Base-by-base conservation (phyloP, 2,329 filamentous ascomycete genomes). In the Phaeosphaeria sp. region DNA sequence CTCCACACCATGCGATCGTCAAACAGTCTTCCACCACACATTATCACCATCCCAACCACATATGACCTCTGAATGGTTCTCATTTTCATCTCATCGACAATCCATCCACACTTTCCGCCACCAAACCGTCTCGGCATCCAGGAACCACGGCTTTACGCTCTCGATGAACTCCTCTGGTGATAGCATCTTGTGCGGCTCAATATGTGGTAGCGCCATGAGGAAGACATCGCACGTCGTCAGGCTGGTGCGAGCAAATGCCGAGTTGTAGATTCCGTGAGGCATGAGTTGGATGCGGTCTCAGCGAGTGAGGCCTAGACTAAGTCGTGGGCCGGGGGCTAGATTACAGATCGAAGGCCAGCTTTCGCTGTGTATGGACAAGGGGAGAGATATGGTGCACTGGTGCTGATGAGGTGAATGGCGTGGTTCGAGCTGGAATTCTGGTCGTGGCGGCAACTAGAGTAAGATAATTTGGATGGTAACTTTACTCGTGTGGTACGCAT, bases 71-170 rank as follows among this genome's bases (percentile, higher is more conserved):
- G n/a, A n/a, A 27, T 27, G 25, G 5, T 5, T 27, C 4, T 5
- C 4, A 27, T 9, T 27, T n/a, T 23, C 1, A 4, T 7, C 50
- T 93, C 92, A 57, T 91, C 91, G 58, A 89, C 61, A 56, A 18
- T 60, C 64, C 54, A 70, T 59, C 33, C 59, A 60, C 30, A 74
- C 70, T 53, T 64, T 67, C 46, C 73, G 56, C 65, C 65, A 74
- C 72, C 73, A 76, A 7, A 75, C 60, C 39, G 69, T 74, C 44
- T 75, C 72, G 0, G 67, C 63, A 44, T 76, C 73, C 18, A 76
- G 43, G 27, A 71, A 73, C 72, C 72, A 76, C n/a, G 72, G 73
- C 18, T 58, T 65, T n/a, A 60, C 67, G 33, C 65, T 62, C 15
- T 69, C 66, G 13, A 73, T 64, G 18, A 74, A 41, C 33, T 73